Evolutionary conservation across 345 rosid species (phyloP), one percentile per base, ranked within the genome.

Genomic region (Acer yangbiense): DNA sequence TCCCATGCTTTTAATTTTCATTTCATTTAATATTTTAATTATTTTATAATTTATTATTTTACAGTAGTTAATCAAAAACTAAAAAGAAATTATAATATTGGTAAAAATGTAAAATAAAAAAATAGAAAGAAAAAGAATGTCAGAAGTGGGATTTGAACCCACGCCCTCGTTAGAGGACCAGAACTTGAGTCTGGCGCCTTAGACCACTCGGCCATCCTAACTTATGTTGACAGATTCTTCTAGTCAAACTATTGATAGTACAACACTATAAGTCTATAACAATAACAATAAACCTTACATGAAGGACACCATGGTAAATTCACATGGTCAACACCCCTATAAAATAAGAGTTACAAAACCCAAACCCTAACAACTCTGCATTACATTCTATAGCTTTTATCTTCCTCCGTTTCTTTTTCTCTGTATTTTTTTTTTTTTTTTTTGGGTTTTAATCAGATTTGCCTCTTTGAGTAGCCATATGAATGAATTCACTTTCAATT

Each of bases 201-300:
- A 86, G 93, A 92, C 93, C 93, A 86, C 94, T 89, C 90, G 92
- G 94, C 92, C 91, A 90, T 83, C 93, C 90, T 89, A 89, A 89
- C 92, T 20, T 7, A 6, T 58, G 32, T 29, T 29, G 32, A 29
- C 32, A 29, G 3, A 29, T 2, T 29, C 32, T 29, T 29, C 32
- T 29, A 29, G 32, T 29, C 32, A 29, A 2, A 2, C 3, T 29
- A 2, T 29, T 29, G 32, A 29, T 29, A 29, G 32, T 29, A 29
- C 2, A 29, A 29, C 32, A 29, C 3, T 29, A 29, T 29, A 29
- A 29, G 0, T 29, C n/a, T n/a, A n/a, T n/a, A n/a, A n/a, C n/a
- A n/a, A 29, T 29, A 29, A 2, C 32, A 29, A 14, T 12, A 13
- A 71, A 71, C 64, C 65, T 43, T 21, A 0, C 7, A 6, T 5